Evolutionary conservation across 768 basidiomycete species (phyloP), one percentile per base, ranked within the genome.

Genomic region (Tulasnella sp.): DNA sequence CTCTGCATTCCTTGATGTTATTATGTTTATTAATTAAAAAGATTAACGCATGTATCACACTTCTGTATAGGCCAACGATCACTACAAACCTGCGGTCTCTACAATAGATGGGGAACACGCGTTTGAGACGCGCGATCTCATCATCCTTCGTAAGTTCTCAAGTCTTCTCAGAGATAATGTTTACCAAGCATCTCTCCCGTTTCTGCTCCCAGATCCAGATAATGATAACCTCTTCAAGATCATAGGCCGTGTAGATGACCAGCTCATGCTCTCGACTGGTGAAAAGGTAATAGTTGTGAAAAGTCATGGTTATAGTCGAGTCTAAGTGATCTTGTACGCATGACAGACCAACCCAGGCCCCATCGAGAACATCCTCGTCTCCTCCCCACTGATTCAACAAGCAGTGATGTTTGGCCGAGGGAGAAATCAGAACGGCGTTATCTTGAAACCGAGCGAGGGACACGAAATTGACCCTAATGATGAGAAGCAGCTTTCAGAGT

Each of bases 201-300:
- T 68, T 78, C 53, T 78, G 9, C 45, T 70, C 22, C 70, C 65
- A 5, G 76, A 79, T 63, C 75, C 76, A 4, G 69, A 68, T 0
- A 71, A 73, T 19, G 66, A 65, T 1, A 64, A 65, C 1, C 62
- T 70, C 29, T 76, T 70, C 68, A 73, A 66, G 52, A 63, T 78
- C 1, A 70, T 66, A 49, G 76, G 78, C 1, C 68, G 78, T 15
- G 67, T 65, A 8, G 77, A 77, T 57, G 77, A 78, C 58, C 76
- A 77, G 63, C 73, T 78, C 44, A 72, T 73, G 65, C 68, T 73
- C 44, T 68, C 65, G 29, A 75, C 72, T 56, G 61, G 62, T 12
- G 62, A 63, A 46, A 63, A 63, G 60, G 60, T 60, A 8, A 24
- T 25, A 10, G 10, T 12, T 41, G 5, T 19, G n/a, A n/a, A n/a